These are phyloP conservation scores for Cyclostephanos tholiformis DNA, from an alignment of 108 stramenopile genomes.

Conservation along the genomic window DNA sequence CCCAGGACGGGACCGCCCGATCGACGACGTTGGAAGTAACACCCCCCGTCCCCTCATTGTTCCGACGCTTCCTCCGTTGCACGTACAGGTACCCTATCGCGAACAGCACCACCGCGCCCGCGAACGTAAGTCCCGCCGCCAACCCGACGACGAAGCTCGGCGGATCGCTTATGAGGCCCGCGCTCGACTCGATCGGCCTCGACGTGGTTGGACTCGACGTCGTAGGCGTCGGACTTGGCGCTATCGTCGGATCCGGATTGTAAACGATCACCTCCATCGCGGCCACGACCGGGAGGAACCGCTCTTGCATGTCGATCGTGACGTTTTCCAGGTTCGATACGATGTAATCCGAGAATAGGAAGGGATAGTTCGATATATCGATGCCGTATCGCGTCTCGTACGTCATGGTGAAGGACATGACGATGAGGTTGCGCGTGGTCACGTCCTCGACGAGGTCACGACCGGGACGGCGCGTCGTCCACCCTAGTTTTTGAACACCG, in stretches of 20 bases:
- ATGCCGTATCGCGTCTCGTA: constrained; percentile 50
- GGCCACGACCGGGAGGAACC: constrained; percentile 49
- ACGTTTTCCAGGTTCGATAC: constrained; percentile 47
- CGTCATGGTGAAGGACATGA: constrained; percentile 44
- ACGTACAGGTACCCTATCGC: constrained; percentile 12
- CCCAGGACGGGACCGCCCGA: neutral
- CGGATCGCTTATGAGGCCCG: constrained; percentile 15
- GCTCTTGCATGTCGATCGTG: constrained; percentile 44
- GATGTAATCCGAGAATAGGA: constrained; percentile 52
- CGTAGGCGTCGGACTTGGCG: constrained; percentile 15
- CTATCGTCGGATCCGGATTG: constrained; percentile 45
- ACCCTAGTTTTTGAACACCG: neutral
- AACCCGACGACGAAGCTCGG: constrained; percentile 37
- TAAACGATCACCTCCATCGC: constrained; percentile 30
- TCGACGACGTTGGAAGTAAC: neutral
- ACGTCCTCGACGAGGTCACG: too few species aligned
- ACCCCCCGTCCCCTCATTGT: neutral
- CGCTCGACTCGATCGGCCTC: constrained; percentile 6
- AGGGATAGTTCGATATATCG: constrained; percentile 55
- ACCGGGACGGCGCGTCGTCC: neutral
- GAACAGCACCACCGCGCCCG: constrained; percentile 15
- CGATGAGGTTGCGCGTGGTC: constrained; percentile 1
- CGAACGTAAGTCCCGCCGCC: constrained; percentile 31
- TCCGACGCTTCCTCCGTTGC: constrained; percentile 14
- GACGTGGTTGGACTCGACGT: neutral